Evolutionary conservation across 495 filamentous ascomycete species (phyloP), one percentile per base, ranked within the genome.

Genomic region (Evernia prunastri): DNA sequence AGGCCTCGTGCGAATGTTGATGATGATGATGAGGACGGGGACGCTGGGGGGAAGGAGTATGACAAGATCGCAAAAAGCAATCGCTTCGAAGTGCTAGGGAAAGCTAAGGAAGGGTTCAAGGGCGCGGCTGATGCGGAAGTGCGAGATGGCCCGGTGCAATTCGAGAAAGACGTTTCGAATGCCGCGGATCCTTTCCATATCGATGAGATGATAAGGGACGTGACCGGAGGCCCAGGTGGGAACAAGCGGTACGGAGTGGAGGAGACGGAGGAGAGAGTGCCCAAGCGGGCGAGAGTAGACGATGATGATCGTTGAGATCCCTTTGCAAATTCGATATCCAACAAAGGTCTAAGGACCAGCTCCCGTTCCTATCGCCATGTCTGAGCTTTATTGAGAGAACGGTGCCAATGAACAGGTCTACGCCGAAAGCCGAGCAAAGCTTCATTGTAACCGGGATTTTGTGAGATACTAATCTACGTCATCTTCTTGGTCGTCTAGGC

Each of bases 121-220:
- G 94, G 94, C 23, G 85, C 89, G 23, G 88, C 84, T 37, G 89
- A 95, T 71, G 87, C 85, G n/a, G 93, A 96, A 84, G 86, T 79
- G 54, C 82, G 90, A 64, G 88, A 91, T 51, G 94, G 94, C 27
- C 94, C 95, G 3, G 94, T 99, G n/a, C 90, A 96, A 72, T 99
- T 99, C 72, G 94, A 97, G 78, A 96, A 94, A 77, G 94, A 97
- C 67, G 42, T 60, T 6, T 43, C 49, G 2, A 78, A 75, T 9
- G 82, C 79, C 5, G 82, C 81, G 23, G 92, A 97, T 77, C 90
- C 91, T 10, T 97, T 97, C 69, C 88, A 92, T 37, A 91, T 97
- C 64, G 91, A 96, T 69, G 89, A 87, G 70, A 95, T 98, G 80
- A 87, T 99, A 71, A 82, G 80, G 31, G 90, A 96, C 74, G 90